Base-by-base conservation (phyloP, 768 basidiomycete species). In the Tricholoma terreum region DNA sequence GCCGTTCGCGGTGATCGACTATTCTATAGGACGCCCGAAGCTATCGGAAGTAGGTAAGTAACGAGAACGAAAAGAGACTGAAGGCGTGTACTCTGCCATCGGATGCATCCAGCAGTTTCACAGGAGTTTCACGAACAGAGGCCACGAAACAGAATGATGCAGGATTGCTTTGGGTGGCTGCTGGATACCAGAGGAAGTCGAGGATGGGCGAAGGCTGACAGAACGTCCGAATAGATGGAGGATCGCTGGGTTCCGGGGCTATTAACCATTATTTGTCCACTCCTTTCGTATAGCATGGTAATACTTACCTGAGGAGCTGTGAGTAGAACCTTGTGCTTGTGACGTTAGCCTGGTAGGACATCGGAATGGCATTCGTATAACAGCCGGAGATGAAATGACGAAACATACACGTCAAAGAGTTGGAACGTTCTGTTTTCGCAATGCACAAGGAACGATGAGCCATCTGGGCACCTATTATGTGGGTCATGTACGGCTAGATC, bases 1-100 rank as follows among this genome's bases (percentile, higher is more conserved):
- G 85, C 31, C 94, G 82, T 72, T 98, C 96, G n/a, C 89, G 78
- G 64, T 98, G 95, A 69, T 98, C 94, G 9, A 98, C 82, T 36
- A 98, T 96, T 38, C 79, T 79, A 69, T 98, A 98, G 1, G 92
- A 94, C 0, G 94, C 96, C 15, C 95, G 84, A 17, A 92, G 81
- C 95, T 97, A 17, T 31, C 12, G n/a, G 0, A 4, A 66, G 40
- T 36, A 49, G 19, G 36, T 21, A 22, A 33, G 35, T 9, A 49
- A 49, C 50, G 36, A 21, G 14, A 14, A 11, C 17, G 9, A 6
- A 10, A 9, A 12, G 15, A n/a, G 40, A 14, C 30, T 12, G 17
- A 12, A 52, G 48, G 38, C 9, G 66, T 81, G 49, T 65, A 94
- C 95, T 69, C 86, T 75, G 42, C 90, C 92, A 65, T 86, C 84